Evolutionary conservation across 495 filamentous ascomycete species (phyloP).

Genomic region (Lophiostoma macrostomum): DNA sequence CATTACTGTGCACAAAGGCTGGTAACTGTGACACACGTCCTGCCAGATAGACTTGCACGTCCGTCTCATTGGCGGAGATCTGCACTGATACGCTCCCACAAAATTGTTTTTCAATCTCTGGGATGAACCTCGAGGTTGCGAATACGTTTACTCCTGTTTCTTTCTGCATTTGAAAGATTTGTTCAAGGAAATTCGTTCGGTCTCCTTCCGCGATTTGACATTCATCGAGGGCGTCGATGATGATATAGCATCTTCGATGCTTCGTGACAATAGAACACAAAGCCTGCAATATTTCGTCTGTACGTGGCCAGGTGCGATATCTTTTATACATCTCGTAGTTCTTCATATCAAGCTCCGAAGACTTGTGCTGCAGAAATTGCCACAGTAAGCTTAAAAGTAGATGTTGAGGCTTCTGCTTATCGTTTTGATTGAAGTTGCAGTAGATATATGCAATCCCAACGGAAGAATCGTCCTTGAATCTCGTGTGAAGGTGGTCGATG

Average conservation of each 20-base stretch:
- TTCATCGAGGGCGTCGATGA: slow-evolving; percentile 52
- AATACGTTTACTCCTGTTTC: slow-evolving; percentile 29
- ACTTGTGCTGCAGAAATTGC: slow-evolving; percentile 41
- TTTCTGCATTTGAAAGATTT: slow-evolving; percentile 38
- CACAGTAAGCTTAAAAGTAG: slow-evolving; percentile 44
- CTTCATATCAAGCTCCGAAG: background rate
- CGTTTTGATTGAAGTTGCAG: slow-evolving; percentile 41
- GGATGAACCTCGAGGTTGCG: slow-evolving; percentile 29
- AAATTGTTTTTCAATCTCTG: slow-evolving; percentile 21
- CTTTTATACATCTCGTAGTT: background rate
- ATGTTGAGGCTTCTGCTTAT: slow-evolving; percentile 36
- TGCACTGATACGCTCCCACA: slow-evolving; percentile 9
- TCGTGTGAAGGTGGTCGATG: slow-evolving; percentile 33
- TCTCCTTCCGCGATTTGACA: slow-evolving; percentile 30
- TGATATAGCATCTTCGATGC: slow-evolving; percentile 40
- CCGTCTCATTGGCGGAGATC: slow-evolving; percentile 25
- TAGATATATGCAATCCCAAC: slow-evolving; percentile 45
- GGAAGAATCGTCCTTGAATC: slow-evolving; percentile 7
- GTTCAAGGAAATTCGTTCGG: slow-evolving; percentile 30
- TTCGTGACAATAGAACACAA: slow-evolving; percentile 31
- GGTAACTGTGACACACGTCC: slow-evolving; percentile 14
- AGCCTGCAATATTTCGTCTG: slow-evolving; percentile 11
- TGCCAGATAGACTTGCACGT: slow-evolving; percentile 28
- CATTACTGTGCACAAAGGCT: slow-evolving; percentile 11
- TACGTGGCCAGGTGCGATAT: background rate